Evolutionary conservation across 352 stramenopile species (phyloP).

Genomic region (Phytophthora fragariaefolia): DNA sequence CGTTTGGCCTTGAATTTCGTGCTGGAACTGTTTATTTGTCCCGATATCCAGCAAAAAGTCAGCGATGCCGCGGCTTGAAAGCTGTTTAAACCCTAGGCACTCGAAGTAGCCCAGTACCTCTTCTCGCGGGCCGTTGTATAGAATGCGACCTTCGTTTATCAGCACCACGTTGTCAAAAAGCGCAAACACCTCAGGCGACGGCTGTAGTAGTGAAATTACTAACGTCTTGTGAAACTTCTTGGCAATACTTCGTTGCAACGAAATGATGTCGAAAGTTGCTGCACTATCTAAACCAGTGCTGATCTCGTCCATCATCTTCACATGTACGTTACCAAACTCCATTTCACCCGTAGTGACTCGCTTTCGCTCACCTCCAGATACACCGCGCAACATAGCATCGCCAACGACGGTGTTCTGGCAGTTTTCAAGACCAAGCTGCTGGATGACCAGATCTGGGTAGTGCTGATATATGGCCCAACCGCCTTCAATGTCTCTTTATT

Average conservation of each 20-base stretch:
- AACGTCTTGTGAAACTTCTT: constrained; percentile 33
- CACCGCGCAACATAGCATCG: constrained; percentile 49
- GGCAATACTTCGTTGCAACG: constrained; percentile 25
- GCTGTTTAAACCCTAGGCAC: constrained; percentile 24
- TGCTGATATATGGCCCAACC: constrained; percentile 18
- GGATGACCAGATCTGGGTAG: constrained; percentile 15
- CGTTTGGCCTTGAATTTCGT: constrained; percentile 22
- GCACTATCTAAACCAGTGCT: constrained; percentile 28
- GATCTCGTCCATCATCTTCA: constrained; percentile 36
- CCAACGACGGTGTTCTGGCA: constrained; percentile 29
- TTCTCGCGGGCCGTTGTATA: constrained; percentile 21
- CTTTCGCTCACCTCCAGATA: constrained; percentile 74
- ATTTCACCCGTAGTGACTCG: constrained; percentile 85
- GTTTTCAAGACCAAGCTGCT: constrained; percentile 22
- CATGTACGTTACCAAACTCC: constrained; percentile 52
- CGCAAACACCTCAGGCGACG: constrained; percentile 27
- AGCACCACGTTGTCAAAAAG: constrained; percentile 32
- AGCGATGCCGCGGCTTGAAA: constrained; percentile 45
- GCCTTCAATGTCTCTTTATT: constrained; percentile 17
- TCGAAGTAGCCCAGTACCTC: constrained; percentile 19
- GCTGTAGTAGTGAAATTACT: constrained; percentile 30
- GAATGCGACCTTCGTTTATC: constrained; percentile 17
- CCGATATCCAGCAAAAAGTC: constrained; percentile 62
- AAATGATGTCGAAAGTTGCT: constrained; percentile 26
- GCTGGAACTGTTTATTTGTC: constrained; percentile 45